These are phyloP conservation scores for Fusarium poae DNA, from an alignment of 2,329 filamentous ascomycete species.

Conservation along the genomic window DNA sequence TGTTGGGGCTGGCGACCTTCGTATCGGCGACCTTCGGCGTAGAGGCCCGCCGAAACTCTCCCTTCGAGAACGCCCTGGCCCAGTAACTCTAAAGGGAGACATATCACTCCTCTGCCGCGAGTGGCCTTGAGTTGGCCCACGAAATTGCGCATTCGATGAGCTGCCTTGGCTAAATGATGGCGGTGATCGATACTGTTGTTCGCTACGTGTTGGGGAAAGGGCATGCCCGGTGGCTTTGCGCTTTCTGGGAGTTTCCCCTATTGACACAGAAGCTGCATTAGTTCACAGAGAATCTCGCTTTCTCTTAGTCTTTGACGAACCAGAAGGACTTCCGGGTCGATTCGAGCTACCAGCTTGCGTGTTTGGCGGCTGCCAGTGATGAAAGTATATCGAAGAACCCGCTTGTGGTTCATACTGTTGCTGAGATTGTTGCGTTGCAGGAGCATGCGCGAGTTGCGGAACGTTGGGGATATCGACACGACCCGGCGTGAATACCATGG, in stretches of 20 bases:
- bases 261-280: constrained; percentile 59
- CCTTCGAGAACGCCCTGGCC: constrained; percentile 43
- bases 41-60: constrained; percentile 48
- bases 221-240: constrained; percentile 75
- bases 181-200: constrained; percentile 53
- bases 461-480: constrained; percentile 57
- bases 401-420: constrained; percentile 66
- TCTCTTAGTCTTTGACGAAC: constrained; percentile 72
- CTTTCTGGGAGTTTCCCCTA: constrained; percentile 85
- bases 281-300: constrained; percentile 59
- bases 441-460: constrained; percentile 52
- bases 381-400: constrained; percentile 86
- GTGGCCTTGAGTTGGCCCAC: constrained; percentile 49
- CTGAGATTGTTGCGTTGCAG: constrained; percentile 64
- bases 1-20: constrained; percentile 33
- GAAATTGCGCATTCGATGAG: constrained; percentile 44
- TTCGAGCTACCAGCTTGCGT: constrained; percentile 72
- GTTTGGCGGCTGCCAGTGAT: constrained; percentile 89
- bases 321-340: constrained; percentile 79
- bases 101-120: constrained; percentile 56
- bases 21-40: constrained; percentile 42
- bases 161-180: constrained; percentile 50
- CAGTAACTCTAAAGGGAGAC: constrained; percentile 52
- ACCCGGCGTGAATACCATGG: constrained; percentile 42
- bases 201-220: constrained; percentile 48